Base-by-base conservation (phyloP, 176 grass and related monocot genomes). In the Rhynchospora tenuis region DNA sequence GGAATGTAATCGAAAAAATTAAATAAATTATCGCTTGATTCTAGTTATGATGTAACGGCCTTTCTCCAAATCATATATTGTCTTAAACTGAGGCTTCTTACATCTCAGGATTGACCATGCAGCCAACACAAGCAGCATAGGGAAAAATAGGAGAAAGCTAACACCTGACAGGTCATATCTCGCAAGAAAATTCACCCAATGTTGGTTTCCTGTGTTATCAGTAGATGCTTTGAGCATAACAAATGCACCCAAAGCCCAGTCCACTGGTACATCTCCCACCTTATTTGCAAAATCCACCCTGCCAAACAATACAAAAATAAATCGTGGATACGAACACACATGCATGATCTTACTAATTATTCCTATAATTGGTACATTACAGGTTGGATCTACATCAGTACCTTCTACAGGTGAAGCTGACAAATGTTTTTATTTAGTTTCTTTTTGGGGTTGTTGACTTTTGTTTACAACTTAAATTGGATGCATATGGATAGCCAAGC, bases 161-260 rank as follows among this genome's bases (percentile, higher is more conserved):
- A 90, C 85, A 51, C 77, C 74, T 71, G 81, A 87, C 59, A 73
- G 86, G 42, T 87, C 81, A 54, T 91, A 80, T 66, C 58, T 73
- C 73, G 88, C 47, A 52, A 75, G 24, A 66, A 17, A 55, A 84
- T 47, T 44, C 7, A 90, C 14, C 85, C 75, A 87, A 83, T 91
- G 89, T 85, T 82, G 84, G 76, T 87, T 87, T 84, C 87, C 70
- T 64, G 84, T 83, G 59, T 73, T 87, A 66, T 28, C 22, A 59
- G 83, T 88, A 86, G 60, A 73, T 15, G 87, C 46, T 64, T 85
- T 86, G 23, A 91, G 88, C 81, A 91, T 59, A 67, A 98, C 50
- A 77, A 98, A 98, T 82, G 90, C 87, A 63, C 95, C 95, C 81
- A 93, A 88, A 84, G 95, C 92, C 95, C 90, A 94, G 79, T 94